phyloP scores from a whole-genome alignment of 495 filamentous ascomycete genomes.

The Cercophora scortea region DNA sequence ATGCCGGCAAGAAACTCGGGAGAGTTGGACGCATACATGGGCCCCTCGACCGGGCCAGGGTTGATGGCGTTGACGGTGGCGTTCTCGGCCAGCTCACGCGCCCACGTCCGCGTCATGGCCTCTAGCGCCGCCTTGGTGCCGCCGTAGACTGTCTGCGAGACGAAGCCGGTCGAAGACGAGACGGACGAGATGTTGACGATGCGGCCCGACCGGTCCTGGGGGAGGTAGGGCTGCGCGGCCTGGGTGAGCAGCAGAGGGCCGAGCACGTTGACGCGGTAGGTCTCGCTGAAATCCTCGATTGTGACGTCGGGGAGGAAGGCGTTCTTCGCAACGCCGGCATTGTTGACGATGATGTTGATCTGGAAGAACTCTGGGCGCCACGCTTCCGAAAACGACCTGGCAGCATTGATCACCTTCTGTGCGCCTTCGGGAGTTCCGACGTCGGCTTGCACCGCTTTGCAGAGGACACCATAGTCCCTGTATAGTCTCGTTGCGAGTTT shows the following conservation, averaged over 20 bases:
- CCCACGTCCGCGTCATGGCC: constrained; percentile 88
- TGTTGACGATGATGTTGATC: constrained; percentile 86
- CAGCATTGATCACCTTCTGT: constrained; percentile 24
- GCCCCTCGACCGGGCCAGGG: constrained; percentile 78
- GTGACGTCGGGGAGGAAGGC: constrained; percentile 49
- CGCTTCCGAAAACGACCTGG: constrained; percentile 18
- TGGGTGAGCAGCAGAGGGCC: constrained; percentile 76
- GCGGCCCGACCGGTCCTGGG: constrained; percentile 64
- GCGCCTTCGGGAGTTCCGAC: constrained; percentile 31
- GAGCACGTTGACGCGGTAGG: constrained; percentile 78
- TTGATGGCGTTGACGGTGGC: constrained; percentile 84
- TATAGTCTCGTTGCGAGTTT: constrained; percentile 34
- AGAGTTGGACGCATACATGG: constrained; percentile 47
- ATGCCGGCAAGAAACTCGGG: constrained; percentile 33
- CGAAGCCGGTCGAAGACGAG: constrained; percentile 59
- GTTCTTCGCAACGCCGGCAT: constrained; percentile 66
- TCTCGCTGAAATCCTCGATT: constrained; percentile 55
- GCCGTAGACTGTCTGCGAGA: constrained; percentile 69
- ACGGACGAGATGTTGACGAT: constrained; percentile 74
- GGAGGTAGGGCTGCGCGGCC: constrained; percentile 61
- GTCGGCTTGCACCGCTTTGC: constrained; percentile 37
- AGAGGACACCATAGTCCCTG: constrained; percentile 23
- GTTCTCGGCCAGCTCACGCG: constrained; percentile 67
- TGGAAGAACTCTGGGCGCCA: constrained; percentile 41
- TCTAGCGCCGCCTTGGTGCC: constrained; percentile 87